Conservation (phyloP, 352 stramenopile species). For the Halophytophthora polymorphica region DNA sequence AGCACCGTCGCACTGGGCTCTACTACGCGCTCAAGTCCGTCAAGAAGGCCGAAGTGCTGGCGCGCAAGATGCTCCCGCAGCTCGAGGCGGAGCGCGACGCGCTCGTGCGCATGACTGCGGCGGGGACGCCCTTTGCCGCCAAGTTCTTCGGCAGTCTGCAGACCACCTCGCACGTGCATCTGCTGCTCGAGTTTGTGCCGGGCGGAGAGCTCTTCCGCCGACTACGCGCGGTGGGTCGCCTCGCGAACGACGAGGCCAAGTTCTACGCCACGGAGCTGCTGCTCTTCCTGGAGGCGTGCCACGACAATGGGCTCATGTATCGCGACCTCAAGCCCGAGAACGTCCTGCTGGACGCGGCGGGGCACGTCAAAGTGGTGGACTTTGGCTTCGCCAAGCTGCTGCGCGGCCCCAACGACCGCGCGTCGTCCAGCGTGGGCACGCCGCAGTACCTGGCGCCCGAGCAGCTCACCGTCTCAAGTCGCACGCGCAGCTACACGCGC, state of each 20-base stretch:
- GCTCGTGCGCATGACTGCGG: slow-evolving; percentile 33
- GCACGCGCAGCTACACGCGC: slow-evolving; percentile 63
- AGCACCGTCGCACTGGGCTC: slow-evolving; percentile 54
- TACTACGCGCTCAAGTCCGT: slow-evolving; percentile 80
- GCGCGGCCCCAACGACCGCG: slow-evolving; percentile 29
- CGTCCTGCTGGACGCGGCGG: slow-evolving; percentile 71
- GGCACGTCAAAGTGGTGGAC: slow-evolving; percentile 70
- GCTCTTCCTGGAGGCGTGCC: slow-evolving; percentile 52
- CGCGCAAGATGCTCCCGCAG: slow-evolving; percentile 53
- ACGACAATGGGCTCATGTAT: slow-evolving; percentile 70
- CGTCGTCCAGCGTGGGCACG: slow-evolving; percentile 58
- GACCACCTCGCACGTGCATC: slow-evolving; percentile 52
- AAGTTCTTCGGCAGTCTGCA: slow-evolving; percentile 67
- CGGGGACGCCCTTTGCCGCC: slow-evolving; percentile 46
- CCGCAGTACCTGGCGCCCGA: slow-evolving; percentile 73
- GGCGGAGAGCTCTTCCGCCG: slow-evolving; percentile 67
- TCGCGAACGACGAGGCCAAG: slow-evolving; percentile 67
- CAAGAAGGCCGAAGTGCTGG: slow-evolving; percentile 58
- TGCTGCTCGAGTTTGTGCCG: slow-evolving; percentile 67
- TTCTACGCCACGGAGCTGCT: slow-evolving; percentile 75
- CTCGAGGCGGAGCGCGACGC: slow-evolving; percentile 54
- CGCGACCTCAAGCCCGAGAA: slow-evolving; percentile 91
- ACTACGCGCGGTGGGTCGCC: slow-evolving; percentile 45
- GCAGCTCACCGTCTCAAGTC: slow-evolving; percentile 57
- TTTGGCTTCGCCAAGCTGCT: too few relatives aligned